These are phyloP conservation scores for Pilobolus umbonatus DNA, from an alignment of 192 early-diverging fungal genomes.

Conservation along the genomic window DNA sequence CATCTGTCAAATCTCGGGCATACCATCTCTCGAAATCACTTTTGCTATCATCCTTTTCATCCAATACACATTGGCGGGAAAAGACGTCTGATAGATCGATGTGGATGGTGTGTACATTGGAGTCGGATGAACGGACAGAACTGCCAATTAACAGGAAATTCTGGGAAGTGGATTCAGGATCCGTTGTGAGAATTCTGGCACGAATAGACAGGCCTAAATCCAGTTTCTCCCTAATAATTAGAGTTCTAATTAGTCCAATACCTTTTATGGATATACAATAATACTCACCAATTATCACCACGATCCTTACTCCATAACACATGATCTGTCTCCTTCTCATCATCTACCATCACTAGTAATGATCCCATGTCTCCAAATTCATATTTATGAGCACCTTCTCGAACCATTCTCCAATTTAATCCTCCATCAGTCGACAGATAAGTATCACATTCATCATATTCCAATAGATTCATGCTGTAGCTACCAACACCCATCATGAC, in stretches of 20 bases:
- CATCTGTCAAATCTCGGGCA: conserved; percentile 47
- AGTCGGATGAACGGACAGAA: conserved; percentile 9
- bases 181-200: conserved; percentile 65
- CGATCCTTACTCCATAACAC: conserved; percentile 75
- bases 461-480: conserved; percentile 66
- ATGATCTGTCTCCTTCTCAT: conserved; percentile 44
- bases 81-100: conserved; percentile 65
- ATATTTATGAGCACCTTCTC: conserved; percentile 73
- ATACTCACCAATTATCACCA: conserved; percentile 80
- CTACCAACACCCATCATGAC: conserved; percentile 88
- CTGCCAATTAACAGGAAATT: conserved; percentile 62
- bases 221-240: conserved; percentile 30
- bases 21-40: conserved; percentile 76
- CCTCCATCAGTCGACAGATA: conserved; percentile 87
- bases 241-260: too few species aligned
- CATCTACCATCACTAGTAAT: conserved; percentile 69
- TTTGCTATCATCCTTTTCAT: conserved; percentile 48
- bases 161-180: conserved; percentile 73
- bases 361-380: conserved; percentile 82
- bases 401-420: conserved; percentile 62
- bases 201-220: conserved; percentile 48
- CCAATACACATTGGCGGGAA: conserved; percentile 60
- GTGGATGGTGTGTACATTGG: conserved; percentile 46
- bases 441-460: conserved; percentile 76
- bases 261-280: too few species aligned